A percentile compares a stretch with the other conserved stretches of the same genome.
Conservation (phyloP, 768 basidiomycete species). For the Dacryopinax spathularia region DNA sequence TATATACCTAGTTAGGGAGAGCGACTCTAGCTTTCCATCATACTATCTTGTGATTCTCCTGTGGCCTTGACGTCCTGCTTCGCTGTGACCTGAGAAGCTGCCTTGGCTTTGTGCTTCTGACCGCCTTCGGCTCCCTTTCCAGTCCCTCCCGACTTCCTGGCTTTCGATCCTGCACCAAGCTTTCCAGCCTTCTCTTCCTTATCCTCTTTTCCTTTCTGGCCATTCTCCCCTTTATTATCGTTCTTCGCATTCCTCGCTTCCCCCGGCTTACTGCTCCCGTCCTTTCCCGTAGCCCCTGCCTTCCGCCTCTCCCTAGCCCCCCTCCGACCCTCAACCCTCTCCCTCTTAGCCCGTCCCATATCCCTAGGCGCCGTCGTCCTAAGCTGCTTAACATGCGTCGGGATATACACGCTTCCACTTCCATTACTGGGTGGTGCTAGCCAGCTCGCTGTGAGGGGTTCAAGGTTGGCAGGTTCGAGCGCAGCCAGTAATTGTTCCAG, state of each 20-base stretch:
- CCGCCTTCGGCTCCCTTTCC: too few species aligned
- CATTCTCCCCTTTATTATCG: too few species aligned
- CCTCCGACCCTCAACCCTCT: constrained; percentile 36
- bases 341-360: constrained; percentile 54
- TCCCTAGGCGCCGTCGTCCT: constrained; percentile 66
- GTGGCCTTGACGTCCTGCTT: too few species aligned
- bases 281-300: background rate
- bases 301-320: constrained; percentile 31
- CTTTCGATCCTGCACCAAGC: background rate
- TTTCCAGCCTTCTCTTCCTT: background rate
- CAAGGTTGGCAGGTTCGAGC: constrained; percentile 30
- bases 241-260: too few species aligned
- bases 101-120: too few species aligned
- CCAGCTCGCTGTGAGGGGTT: constrained; percentile 56
- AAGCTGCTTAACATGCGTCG: constrained; percentile 71
- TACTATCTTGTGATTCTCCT: too few species aligned
- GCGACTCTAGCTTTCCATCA: too few species aligned
- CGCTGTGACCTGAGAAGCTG: too few species aligned
- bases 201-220: background rate
- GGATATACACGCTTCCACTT: constrained; percentile 26
- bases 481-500: constrained; percentile 26
- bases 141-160: too few species aligned
- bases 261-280: background rate
- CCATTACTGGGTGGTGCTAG: constrained; percentile 19
- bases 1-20: too few species aligned